A percentile compares a stretch with the other conserved stretches of the same genome.
Evolutionary conservation across 2,329 filamentous ascomycete species (phyloP).

Genomic region (Aureobasidium sp.): DNA sequence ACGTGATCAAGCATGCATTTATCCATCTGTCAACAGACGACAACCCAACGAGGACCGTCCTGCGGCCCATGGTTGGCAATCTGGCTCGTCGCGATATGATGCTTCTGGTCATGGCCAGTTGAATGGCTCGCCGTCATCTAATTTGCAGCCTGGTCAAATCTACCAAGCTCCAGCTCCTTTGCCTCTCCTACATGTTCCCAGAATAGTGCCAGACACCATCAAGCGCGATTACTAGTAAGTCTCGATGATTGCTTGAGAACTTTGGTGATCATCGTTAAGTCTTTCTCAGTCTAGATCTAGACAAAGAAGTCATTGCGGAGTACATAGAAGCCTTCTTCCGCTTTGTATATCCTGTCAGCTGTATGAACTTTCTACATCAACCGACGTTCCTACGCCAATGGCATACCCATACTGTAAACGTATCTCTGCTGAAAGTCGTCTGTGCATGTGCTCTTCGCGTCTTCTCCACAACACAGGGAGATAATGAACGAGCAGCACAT

Average conservation of each 20-base stretch:
- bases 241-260: neutral
- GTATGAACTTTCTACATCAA: slow-evolving; percentile 8
- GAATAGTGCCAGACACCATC: neutral
- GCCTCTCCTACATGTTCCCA: neutral
- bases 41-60: neutral
- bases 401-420: neutral
- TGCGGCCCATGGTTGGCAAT: neutral
- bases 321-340: slow-evolving; percentile 9
- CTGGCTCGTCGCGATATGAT: neutral
- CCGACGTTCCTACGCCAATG: neutral
- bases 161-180: neutral
- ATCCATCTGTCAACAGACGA: neutral
- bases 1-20: neutral
- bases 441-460: neutral
- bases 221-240: neutral
- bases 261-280: neutral
- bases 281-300: neutral
- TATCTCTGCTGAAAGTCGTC: neutral
- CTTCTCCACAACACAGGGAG: neutral
- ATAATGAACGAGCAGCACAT: neutral
- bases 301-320: neutral
- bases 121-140: neutral
- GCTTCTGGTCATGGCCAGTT: neutral
- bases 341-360: slow-evolving; percentile 1
- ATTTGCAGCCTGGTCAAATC: neutral